Evolutionary conservation across 2,329 filamentous ascomycete genomes (phyloP), one percentile per base, ranked within the genome.

Genomic region (Aspergillus nomiae): DNA sequence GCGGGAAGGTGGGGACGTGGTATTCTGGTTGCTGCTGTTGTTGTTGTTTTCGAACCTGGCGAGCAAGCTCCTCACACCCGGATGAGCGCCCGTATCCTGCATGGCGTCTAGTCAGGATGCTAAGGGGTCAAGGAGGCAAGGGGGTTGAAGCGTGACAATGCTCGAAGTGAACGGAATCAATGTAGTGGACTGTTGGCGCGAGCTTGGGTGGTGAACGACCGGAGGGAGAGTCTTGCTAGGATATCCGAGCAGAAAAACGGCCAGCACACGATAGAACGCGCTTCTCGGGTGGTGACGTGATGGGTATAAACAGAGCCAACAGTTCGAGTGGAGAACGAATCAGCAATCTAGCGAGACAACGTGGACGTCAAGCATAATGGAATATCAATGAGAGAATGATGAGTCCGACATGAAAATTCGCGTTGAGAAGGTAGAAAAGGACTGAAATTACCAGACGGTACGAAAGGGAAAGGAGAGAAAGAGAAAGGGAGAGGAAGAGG

Each of bases 21-120:
- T 87, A 65, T 82, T 82, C 69, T 87, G 86, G 75, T 85, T 86
- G 78, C 14, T 48, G 43, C 26, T 46, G 43, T 82, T 82, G 68
- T 87, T 86, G 75, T 85, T 86, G 78, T 87, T 91, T 83, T 94
- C 91, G 76, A 93, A 93, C 85, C 91, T 92, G 73, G 91, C 91
- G 71, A 90, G 85, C 69, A 94, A 86, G 80, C 91, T 91, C 80
- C 85, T 89, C 73, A 92, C 89, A 73, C 86, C 88, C 28, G 73
- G 74, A 56, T 75, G 70, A 48, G 63, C 68, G 30, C 64, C 68
- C 48, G 64, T 67, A 32, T 71, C 69, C 32, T 63, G 59, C 66
- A 70, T 70, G 59, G 62, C 58, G 58, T 61, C 41, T 59, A 34
- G 45, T 36, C 56, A 26, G 38, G 56, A 51, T 30, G 50, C 58